Conservation (phyloP, 2,329 filamentous ascomycete genomes). For the Fusarium sp. region DNA sequence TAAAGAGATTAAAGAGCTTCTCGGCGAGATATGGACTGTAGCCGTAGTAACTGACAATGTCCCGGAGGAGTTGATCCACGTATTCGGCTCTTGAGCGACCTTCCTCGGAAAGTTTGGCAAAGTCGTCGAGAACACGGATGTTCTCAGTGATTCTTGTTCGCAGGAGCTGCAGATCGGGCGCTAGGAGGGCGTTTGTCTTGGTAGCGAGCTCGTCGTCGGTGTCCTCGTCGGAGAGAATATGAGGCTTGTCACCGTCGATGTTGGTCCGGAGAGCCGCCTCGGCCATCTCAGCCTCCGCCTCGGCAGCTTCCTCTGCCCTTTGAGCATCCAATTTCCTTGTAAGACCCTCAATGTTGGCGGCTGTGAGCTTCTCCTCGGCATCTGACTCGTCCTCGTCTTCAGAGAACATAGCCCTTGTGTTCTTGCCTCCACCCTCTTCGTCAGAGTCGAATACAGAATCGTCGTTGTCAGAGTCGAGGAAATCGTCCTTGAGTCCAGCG, state of each 20-base stretch:
- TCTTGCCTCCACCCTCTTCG: constrained; percentile 63
- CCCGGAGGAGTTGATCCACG: constrained; percentile 84
- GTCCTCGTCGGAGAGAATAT: constrained; percentile 71
- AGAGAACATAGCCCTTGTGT: constrained; percentile 79
- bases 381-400: constrained; percentile 93
- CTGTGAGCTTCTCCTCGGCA: constrained; percentile 88
- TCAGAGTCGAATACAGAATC: constrained; percentile 79
- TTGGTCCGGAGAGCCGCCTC: constrained; percentile 92
- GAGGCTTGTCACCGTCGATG: constrained; percentile 80
- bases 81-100: constrained; percentile 89
- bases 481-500: constrained; percentile 65
- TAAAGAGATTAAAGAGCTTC: constrained; percentile 93
- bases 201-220: constrained; percentile 69
- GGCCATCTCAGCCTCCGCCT: constrained; percentile 86
- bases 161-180: constrained; percentile 90
- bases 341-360: constrained; percentile 94
- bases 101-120: constrained; percentile 82
- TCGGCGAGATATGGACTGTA: constrained; percentile 96
- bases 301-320: constrained; percentile 80
- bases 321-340: constrained; percentile 85
- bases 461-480: constrained; percentile 66
- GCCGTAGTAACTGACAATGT: constrained; percentile 96
- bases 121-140: constrained; percentile 89
- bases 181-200: constrained; percentile 73
- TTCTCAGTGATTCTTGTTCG: constrained; percentile 92